phyloP scores from a whole-genome alignment of 2,329 filamentous ascomycete species.

The Fusarium temperatum region DNA sequence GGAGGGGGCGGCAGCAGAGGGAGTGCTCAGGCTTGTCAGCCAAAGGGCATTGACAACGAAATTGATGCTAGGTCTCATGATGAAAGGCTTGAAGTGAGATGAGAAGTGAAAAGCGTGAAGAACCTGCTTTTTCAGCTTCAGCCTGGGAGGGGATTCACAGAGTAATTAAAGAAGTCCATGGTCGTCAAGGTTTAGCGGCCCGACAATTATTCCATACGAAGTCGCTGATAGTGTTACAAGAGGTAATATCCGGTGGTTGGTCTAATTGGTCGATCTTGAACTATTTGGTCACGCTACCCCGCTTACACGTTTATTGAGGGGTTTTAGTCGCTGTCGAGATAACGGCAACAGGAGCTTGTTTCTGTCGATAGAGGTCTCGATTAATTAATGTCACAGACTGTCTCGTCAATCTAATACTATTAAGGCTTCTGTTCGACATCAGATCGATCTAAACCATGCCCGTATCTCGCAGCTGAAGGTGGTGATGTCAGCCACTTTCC shows the following conservation, averaged over 20 bases:
- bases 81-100: neutral
- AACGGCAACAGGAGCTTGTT: neutral
- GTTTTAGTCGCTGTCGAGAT: neutral
- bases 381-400: neutral
- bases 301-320: neutral
- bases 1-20: conserved; percentile 13
- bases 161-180: conserved; percentile 10
- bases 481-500: conserved; percentile 16
- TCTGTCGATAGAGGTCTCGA: neutral
- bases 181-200: conserved; percentile 2
- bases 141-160: neutral
- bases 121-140: neutral
- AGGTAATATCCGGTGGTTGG: conserved; percentile 21
- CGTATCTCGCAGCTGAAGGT: neutral
- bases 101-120: neutral
- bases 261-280: conserved; percentile 18
- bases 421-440: neutral
- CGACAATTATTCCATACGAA: conserved; percentile 22
- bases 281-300: conserved; percentile 19
- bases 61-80: conserved; percentile 22
- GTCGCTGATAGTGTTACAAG: neutral
- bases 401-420: neutral
- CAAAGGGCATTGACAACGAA: conserved; percentile 25
- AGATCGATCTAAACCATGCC: neutral
- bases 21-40: conserved; percentile 18